Evolutionary conservation across 2,329 filamentous ascomycete genomes (phyloP).

Genomic region (Clonostachys sp.): DNA sequence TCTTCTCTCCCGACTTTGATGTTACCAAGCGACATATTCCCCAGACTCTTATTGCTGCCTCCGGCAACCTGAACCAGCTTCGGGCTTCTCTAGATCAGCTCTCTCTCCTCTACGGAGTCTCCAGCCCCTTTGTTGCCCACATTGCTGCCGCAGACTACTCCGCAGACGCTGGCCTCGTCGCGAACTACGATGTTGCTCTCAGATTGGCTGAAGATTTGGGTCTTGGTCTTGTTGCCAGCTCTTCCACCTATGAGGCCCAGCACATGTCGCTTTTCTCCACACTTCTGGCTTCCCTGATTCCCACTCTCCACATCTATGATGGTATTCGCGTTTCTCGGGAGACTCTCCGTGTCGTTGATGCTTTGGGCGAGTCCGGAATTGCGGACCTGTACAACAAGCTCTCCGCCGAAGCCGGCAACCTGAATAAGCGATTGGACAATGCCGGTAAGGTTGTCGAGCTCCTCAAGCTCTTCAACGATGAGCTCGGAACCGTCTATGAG

Average conservation of each 20-base stretch:
- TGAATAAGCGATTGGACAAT: conserved; percentile 66
- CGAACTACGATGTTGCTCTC: conserved; percentile 81
- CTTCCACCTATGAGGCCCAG: conserved; percentile 85
- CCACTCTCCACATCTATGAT: conserved; percentile 86
- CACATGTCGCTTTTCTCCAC: conserved; percentile 93
- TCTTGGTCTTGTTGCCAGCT: conserved; percentile 78
- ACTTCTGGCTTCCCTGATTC: conserved; percentile 69
- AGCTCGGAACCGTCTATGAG: conserved; percentile 89
- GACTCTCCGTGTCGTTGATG: conserved; percentile 76
- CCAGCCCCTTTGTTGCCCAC: conserved; percentile 90
- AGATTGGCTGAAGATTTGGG: conserved; percentile 85
- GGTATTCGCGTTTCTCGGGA: conserved; percentile 79
- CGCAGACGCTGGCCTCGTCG: conserved; percentile 64
- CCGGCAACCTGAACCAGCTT: conserved; percentile 74
- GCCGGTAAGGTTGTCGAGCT: conserved; percentile 70
- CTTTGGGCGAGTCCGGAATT: conserved; percentile 68
- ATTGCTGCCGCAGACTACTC: conserved; percentile 87
- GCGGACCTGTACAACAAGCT: conserved; percentile 65
- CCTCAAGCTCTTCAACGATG: conserved; percentile 74
- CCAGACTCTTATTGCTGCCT: conserved; percentile 84
- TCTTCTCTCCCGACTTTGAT: conserved; percentile 97
- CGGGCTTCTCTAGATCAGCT: conserved; percentile 87
- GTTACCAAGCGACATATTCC: conserved; percentile 85
- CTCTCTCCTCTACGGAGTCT: conserved; percentile 83
- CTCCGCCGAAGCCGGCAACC: conserved; percentile 52